Percentiles rank a stretch among this genome's conserved stretches.
Evolutionary conservation across 208 protist species (phyloP).

Genomic region (Herpetomonas tarakana): DNA sequence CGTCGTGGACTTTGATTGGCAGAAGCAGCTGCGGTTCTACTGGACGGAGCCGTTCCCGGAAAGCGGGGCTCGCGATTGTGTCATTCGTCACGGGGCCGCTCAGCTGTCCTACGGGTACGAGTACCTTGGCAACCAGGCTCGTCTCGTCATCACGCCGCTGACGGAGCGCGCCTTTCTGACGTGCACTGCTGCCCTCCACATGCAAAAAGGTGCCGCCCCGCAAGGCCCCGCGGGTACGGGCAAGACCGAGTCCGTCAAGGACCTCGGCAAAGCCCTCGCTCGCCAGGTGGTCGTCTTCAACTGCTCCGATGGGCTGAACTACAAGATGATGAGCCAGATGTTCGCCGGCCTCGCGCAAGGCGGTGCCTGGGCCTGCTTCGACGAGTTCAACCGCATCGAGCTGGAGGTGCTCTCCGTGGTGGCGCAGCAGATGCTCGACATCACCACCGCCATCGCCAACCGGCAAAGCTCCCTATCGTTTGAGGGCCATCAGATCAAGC

Average conservation of each 20-base stretch:
- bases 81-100: conserved; percentile 82
- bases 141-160: conserved; percentile 96
- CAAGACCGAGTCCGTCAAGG: conserved; percentile 97
- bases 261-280: conserved; percentile 90
- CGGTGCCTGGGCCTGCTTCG: conserved; percentile 93
- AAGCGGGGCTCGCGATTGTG: conserved; percentile 50
- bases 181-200: conserved; percentile 90
- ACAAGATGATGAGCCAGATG: conserved; percentile 94
- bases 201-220: conserved; percentile 91
- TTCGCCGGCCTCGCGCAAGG: conserved; percentile 94
- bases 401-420: conserved; percentile 94
- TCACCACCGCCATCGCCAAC: conserved; percentile 88
- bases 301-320: conserved; percentile 95
- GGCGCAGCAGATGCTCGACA: conserved; percentile 93
- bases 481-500: conserved; percentile 90
- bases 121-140: conserved; percentile 93
- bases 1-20: conserved; percentile 92
- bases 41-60: conserved; percentile 53
- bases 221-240: conserved; percentile 96
- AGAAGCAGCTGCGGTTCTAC: conserved; percentile 92
- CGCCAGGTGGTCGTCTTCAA: conserved; percentile 94
- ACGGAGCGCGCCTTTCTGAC: conserved; percentile 94
- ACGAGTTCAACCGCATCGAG: conserved; percentile 96
- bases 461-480: conserved; percentile 81
- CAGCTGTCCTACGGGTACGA: conserved; percentile 93